phyloP scores from a whole-genome alignment of 148 eudicot species.

The Fagopyrum esculentum region DNA sequence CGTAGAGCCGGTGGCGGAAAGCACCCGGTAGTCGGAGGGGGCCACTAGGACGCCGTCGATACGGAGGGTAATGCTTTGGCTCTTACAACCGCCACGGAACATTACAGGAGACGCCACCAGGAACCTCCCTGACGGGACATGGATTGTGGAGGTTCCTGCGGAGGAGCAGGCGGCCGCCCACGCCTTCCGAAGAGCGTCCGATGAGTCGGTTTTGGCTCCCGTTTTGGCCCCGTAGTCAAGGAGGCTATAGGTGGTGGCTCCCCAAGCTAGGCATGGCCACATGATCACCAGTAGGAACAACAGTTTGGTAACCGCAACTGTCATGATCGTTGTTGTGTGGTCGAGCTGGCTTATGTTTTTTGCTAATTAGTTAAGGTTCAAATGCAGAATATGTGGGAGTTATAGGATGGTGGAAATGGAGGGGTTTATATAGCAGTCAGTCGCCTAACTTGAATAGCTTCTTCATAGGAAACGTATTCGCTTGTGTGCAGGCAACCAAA shows the following conservation, averaged over 20 bases:
- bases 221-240: slow-evolving; percentile 20
- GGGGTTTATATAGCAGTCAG: not conserved
- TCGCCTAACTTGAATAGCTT: no score
- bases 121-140: slow-evolving; percentile 30
- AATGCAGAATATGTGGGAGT: not conserved
- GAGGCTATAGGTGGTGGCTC: not conserved
- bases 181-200: slow-evolving; percentile 18
- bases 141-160: slow-evolving; percentile 13
- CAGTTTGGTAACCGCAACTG: not conserved
- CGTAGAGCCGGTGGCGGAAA: slow-evolving; percentile 12
- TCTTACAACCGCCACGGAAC: slow-evolving; percentile 23
- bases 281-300: not conserved
- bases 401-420: not conserved
- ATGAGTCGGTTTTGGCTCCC: slow-evolving; percentile 22
- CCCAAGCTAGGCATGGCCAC: not conserved
- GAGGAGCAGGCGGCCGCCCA: slow-evolving; percentile 36
- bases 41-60: slow-evolving; percentile 34
- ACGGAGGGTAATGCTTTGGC: slow-evolving; percentile 16
- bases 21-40: slow-evolving; percentile 20
- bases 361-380: not conserved
- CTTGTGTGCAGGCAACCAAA: no score
- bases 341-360: not conserved
- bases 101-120: slow-evolving; percentile 10
- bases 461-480: no score
- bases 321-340: not conserved